Percentiles rank a stretch among this genome's conserved stretches.
Conservation (phyloP, 2,329 filamentous ascomycete species). For the Colletotrichum simmondsii region DNA sequence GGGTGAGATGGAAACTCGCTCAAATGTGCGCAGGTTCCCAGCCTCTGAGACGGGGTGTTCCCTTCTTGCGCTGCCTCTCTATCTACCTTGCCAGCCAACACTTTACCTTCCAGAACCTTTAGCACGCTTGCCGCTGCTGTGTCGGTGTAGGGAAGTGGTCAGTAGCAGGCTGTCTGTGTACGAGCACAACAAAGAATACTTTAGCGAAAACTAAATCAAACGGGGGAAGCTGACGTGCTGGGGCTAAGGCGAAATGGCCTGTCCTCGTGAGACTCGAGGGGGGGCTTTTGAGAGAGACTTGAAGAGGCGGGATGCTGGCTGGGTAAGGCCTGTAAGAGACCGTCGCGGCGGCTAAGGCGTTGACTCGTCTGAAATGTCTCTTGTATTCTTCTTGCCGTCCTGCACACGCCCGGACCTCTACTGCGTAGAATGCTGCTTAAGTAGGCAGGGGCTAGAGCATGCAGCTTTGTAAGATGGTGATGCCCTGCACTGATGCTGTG, state of each 20-base stretch:
- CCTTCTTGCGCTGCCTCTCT: constrained; percentile 10
- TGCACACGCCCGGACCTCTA: not conserved
- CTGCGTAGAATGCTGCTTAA: too few species aligned
- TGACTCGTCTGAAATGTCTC: constrained; percentile 24
- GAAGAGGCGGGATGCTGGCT: not conserved
- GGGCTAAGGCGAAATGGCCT: too few species aligned
- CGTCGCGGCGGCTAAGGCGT: constrained; percentile 19
- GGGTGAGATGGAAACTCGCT: constrained; percentile 46
- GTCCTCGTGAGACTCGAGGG: not conserved
- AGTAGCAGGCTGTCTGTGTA: not conserved
- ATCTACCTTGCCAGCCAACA: too few species aligned
- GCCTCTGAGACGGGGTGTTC: constrained; percentile 29
- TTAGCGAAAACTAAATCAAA: not conserved
- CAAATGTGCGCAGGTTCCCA: constrained; percentile 50
- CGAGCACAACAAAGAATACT: not conserved
- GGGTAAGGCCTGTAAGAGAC: constrained; percentile 4
- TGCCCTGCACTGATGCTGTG: not conserved
- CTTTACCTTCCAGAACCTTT: too few species aligned
- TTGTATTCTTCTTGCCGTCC: not conserved
- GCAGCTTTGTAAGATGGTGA: not conserved
- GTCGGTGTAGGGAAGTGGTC: constrained; percentile 27
- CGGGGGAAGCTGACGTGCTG: not conserved
- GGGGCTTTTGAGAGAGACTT: not conserved
- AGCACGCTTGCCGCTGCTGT: not conserved
- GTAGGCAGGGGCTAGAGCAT: too few species aligned